Conservation (phyloP, 768 basidiomycete species). For the Suillus placidus region DNA sequence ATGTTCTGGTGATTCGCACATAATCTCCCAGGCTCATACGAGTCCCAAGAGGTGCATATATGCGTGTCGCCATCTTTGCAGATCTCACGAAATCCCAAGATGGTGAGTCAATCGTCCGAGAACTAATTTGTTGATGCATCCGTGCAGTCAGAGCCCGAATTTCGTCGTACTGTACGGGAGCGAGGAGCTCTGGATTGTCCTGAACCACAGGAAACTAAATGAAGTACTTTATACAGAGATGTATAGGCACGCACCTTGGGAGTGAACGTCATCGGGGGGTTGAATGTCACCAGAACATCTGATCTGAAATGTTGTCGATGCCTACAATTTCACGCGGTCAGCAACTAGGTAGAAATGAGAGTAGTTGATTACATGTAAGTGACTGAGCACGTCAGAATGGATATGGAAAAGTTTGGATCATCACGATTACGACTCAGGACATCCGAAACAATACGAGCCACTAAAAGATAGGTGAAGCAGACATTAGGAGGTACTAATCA, state of each 20-base stretch:
- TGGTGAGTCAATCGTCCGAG: slow-evolving; percentile 82
- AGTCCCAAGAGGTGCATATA: slow-evolving; percentile 90
- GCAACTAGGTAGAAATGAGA: background rate
- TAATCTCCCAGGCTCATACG: slow-evolving; percentile 83
- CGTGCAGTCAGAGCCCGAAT: slow-evolving; percentile 63
- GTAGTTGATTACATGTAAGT: slow-evolving; percentile 67
- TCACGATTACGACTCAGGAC: slow-evolving; percentile 69
- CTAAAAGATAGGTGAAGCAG: slow-evolving; percentile 38
- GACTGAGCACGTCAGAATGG: slow-evolving; percentile 75
- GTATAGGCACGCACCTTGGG: slow-evolving; percentile 50
- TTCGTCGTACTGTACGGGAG: slow-evolving; percentile 61
- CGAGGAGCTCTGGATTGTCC: slow-evolving; percentile 73
- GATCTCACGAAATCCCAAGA: slow-evolving; percentile 79
- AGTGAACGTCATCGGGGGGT: slow-evolving; percentile 65
- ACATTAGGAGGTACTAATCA: background rate
- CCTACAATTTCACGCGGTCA: slow-evolving; percentile 42
- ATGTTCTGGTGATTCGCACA: slow-evolving; percentile 72
- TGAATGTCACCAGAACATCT: slow-evolving; percentile 84
- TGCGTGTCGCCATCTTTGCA: slow-evolving; percentile 74
- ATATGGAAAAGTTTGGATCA: slow-evolving; percentile 70
- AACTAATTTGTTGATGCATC: slow-evolving; percentile 70
- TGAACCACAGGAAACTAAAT: slow-evolving; percentile 27
- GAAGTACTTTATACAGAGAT: background rate
- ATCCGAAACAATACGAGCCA: slow-evolving; percentile 81
- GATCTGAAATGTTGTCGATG: slow-evolving; percentile 87